Evolutionary conservation across 1,139 yeast genomes (phyloP), one percentile per base, ranked within the genome.

Genomic region (Kurtzmaniella quercitrusa): DNA sequence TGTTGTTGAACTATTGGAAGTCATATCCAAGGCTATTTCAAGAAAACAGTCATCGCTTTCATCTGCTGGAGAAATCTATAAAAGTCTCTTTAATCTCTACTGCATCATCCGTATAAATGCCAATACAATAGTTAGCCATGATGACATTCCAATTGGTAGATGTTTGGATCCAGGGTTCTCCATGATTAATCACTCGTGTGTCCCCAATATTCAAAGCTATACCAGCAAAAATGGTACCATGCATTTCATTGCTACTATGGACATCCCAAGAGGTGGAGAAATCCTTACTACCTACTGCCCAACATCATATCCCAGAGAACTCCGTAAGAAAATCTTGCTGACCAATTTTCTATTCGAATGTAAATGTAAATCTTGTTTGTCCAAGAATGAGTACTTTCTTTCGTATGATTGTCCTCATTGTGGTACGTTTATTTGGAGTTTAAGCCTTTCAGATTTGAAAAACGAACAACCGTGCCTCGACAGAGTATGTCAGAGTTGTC

Each of bases 141-240:
- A 46, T 33, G 49, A 51, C 15, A 63, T 61, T 39, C 44, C 50
- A 5, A 53, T 62, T 37, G 77, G 77, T 0, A 42, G 56, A 9
- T 55, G 59, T 50, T 55, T 72, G 46, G 75, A 71, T 46, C 68
- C 70, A 0, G 46, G 53, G 3, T 61, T 69, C 47, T 54, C 75
- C 6, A 47, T 69, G 34, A 50, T 63, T 9, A 63, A 63, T 41
- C 68, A 63, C 48, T 59, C 63, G 3, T 63, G 68, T 46, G 42
- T 54, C n/a, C 66, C 68, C 7, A 62, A 71, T 44, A 57, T 63
- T 29, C 44, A 54, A 8, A 41, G 59, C 7, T 46, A 59, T 4
- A 59, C 62, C 49, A 46, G 50, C 16, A 47, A 52, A 4, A 45
- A 52, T 2, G 44, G 40, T 6, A 46, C 51, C 3, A 41, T 44